Percentiles rank a stretch among this genome's conserved stretches.
Evolutionary conservation across 306 rosid species (phyloP).

Genomic region (Vigna radiata): DNA sequence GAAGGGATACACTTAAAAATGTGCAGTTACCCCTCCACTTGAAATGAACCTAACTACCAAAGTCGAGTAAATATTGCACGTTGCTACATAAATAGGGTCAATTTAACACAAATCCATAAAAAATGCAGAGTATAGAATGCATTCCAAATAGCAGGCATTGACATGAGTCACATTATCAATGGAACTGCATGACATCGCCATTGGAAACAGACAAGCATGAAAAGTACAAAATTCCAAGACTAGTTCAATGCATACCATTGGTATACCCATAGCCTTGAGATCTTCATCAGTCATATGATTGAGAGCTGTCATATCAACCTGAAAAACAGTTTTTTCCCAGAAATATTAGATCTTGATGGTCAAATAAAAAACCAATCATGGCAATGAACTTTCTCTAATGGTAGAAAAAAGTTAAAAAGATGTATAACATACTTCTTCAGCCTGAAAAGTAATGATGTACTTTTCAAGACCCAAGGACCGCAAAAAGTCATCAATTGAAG

Average conservation of each 20-base stretch:
- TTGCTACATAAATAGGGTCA: slow-evolving; percentile 5
- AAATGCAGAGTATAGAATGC: background rate
- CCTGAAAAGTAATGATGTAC: slow-evolving; percentile 92
- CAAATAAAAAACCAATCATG: slow-evolving; percentile 31
- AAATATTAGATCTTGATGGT: slow-evolving; percentile 18
- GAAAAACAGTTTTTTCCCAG: slow-evolving; percentile 43
- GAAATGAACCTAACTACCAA: slow-evolving; percentile 6
- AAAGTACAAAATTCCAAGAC: background rate
- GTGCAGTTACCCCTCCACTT: background rate
- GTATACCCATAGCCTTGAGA: slow-evolving; percentile 95
- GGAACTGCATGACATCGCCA: slow-evolving; percentile 7
- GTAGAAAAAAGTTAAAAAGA: background rate
- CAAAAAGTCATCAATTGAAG: slow-evolving; percentile 85
- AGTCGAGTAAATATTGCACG: slow-evolving; percentile 8
- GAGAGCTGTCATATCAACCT: slow-evolving; percentile 99
- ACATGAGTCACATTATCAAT: background rate
- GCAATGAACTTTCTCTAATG: slow-evolving; percentile 14
- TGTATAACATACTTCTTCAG: slow-evolving; percentile 83
- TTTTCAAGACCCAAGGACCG: slow-evolving; percentile 90
- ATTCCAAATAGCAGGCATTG: slow-evolving; percentile 6
- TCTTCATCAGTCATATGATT: slow-evolving; percentile 98
- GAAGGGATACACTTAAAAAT: background rate
- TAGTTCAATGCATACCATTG: slow-evolving; percentile 70
- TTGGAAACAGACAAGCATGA: slow-evolving; percentile 7
- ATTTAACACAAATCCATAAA: background rate